Conservation (phyloP, 345 rosid species). For the Eucalyptus marginata region DNA sequence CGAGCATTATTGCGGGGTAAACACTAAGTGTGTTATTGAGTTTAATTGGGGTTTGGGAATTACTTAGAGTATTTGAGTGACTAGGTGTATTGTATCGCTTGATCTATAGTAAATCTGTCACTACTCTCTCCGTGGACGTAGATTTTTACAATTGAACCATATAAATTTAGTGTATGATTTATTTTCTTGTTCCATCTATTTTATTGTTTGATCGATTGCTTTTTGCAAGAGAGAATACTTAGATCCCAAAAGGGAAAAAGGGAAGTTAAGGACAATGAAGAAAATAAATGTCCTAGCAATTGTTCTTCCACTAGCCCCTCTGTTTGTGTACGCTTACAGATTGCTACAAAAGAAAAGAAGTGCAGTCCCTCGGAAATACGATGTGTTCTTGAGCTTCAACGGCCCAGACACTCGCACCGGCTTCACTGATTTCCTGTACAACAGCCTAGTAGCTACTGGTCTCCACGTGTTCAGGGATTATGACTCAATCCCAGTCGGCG, state of each 20-base stretch:
- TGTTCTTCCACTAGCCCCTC: background rate
- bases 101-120: too few species aligned
- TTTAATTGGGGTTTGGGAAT: too few species aligned
- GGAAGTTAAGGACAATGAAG: background rate
- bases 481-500: background rate
- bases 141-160: too few species aligned
- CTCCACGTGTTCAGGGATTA: background rate
- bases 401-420: background rate
- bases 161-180: too few species aligned
- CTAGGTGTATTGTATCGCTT: too few species aligned
- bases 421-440: background rate
- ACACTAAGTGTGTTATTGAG: too few species aligned
- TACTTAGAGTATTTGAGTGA: too few species aligned
- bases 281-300: background rate
- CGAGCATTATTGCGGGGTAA: too few species aligned
- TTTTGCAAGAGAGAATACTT: background rate
- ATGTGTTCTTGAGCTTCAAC: background rate
- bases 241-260: background rate
- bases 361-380: background rate
- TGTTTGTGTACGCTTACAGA: background rate
- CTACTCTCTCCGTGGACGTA: fast-evolving
- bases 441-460: background rate
- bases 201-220: too few species aligned
- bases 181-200: too few species aligned
- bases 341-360: background rate